Conservation (phyloP, 768 basidiomycete genomes). For the Xerocomus spinulosus region DNA sequence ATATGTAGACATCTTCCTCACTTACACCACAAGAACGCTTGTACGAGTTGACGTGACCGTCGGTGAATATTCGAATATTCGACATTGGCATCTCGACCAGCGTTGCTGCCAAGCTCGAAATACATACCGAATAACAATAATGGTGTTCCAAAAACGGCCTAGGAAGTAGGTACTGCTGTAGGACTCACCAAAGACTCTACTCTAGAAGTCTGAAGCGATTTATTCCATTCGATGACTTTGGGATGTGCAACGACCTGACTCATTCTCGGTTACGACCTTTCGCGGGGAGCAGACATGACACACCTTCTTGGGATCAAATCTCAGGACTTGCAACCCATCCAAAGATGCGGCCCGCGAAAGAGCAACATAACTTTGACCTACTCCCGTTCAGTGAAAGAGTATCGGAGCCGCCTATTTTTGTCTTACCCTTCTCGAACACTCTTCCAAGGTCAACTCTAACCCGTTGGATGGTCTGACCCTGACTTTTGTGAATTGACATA, state of each 20-base stretch:
- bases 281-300: neutral
- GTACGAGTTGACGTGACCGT: neutral
- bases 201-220: slow-evolving; percentile 19
- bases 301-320: slow-evolving; percentile 51
- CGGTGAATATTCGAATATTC: neutral
- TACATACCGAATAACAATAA: slow-evolving; percentile 13
- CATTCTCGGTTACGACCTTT: neutral
- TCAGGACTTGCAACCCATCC: slow-evolving; percentile 50
- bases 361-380: slow-evolving; percentile 47
- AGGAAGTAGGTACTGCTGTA: neutral
- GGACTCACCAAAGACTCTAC: neutral
- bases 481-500: slow-evolving; percentile 74
- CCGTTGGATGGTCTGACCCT: slow-evolving; percentile 67
- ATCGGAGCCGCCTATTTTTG: no score
- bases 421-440: slow-evolving; percentile 57
- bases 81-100: neutral
- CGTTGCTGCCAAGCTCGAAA: neutral
- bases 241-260: slow-evolving; percentile 40
- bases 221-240: slow-evolving; percentile 42
- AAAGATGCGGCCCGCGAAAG: slow-evolving; percentile 50
- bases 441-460: slow-evolving; percentile 61
- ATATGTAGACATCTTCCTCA: neutral
- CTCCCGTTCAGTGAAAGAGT: neutral
- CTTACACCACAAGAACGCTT: neutral
- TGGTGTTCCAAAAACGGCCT: neutral